Evolutionary conservation across 768 basidiomycete genomes (phyloP).

Genomic region (Suillus fuscotomentosus): DNA sequence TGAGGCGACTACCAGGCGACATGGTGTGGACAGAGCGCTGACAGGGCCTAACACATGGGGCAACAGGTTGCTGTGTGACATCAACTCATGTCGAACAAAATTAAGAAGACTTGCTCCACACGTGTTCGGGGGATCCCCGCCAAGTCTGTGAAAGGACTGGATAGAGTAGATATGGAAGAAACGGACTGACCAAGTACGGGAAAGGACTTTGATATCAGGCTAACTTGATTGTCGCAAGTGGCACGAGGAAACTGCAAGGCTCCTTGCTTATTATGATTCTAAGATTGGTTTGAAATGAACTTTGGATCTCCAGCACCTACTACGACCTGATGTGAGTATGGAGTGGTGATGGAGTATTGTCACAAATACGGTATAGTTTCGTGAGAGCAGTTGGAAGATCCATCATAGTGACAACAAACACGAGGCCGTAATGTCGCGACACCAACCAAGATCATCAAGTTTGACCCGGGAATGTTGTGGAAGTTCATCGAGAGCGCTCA

Average conservation of each 20-base stretch:
- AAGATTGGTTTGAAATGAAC: not conserved
- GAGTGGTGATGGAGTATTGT: not conserved
- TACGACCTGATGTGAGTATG: not conserved
- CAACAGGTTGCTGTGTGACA: constrained; percentile 9
- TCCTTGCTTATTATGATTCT: not conserved
- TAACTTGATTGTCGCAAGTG: not conserved
- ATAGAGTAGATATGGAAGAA: not conserved
- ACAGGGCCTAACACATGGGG: constrained; percentile 17
- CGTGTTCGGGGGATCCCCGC: constrained; percentile 19
- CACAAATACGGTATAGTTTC: not conserved
- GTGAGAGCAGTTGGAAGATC: not conserved
- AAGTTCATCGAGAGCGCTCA: not conserved
- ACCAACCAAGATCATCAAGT: not conserved
- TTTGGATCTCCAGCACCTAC: not conserved
- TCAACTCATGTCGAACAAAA: constrained; percentile 16
- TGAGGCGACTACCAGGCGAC: constrained; percentile 40
- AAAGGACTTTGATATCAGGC: not conserved
- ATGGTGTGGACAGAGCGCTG: constrained; percentile 33
- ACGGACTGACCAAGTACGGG: not conserved
- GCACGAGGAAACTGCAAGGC: not conserved
- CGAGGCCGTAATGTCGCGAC: not conserved
- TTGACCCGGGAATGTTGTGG: not conserved
- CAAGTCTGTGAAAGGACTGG: not conserved
- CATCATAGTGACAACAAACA: not conserved
- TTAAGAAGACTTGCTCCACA: constrained; percentile 16